A percentile compares a stretch with the other conserved stretches of the same genome.
Conservation (phyloP, 2,329 filamentous ascomycete genomes). For the Aspergillus awamori region DNA sequence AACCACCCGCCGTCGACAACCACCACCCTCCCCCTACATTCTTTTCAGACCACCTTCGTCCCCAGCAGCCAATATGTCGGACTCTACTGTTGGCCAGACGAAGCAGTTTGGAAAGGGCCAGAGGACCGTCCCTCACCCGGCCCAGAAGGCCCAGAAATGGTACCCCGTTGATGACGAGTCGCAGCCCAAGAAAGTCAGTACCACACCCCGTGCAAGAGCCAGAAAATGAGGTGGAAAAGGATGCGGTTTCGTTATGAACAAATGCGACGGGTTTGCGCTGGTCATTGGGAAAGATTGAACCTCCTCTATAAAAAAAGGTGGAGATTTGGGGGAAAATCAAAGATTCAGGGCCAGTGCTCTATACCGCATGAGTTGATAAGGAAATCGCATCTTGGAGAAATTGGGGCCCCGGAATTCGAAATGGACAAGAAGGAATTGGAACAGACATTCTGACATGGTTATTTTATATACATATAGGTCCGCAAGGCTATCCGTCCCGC, state of each 20-base stretch:
- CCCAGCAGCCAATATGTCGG: conserved; percentile 58
- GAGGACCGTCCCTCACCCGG: conserved; percentile 72
- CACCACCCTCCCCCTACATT: conserved; percentile 37
- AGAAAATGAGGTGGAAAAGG: conserved; percentile 18
- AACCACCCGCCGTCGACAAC: conserved; percentile 48
- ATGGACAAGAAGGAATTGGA: background rate
- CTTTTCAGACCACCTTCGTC: conserved; percentile 45
- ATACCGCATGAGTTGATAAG: conserved; percentile 24
- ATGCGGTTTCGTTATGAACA: conserved; percentile 32
- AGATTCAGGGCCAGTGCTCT: conserved; percentile 25
- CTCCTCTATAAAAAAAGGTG: conserved; percentile 7
- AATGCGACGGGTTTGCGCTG: conserved; percentile 34
- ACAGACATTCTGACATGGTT: conserved; percentile 30
- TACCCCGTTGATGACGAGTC: conserved; percentile 93
- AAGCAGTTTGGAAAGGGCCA: conserved; percentile 99
- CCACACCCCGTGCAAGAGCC: conserved; percentile 26
- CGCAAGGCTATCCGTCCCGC: conserved; percentile 91
- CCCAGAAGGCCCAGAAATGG: conserved; percentile 97
- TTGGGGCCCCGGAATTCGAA: background rate
- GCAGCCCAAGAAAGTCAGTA: conserved; percentile 91
- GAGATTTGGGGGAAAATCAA: background rate
- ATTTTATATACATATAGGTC: conserved; percentile 61
- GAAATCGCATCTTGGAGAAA: conserved; percentile 25
- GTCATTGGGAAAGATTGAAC: conserved; percentile 21
- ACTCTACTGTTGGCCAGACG: conserved; percentile 59